A percentile compares a stretch with the other conserved stretches of the same genome.
Conservation (phyloP, 257 asterid genomes). For the Nemophila menziesii region DNA sequence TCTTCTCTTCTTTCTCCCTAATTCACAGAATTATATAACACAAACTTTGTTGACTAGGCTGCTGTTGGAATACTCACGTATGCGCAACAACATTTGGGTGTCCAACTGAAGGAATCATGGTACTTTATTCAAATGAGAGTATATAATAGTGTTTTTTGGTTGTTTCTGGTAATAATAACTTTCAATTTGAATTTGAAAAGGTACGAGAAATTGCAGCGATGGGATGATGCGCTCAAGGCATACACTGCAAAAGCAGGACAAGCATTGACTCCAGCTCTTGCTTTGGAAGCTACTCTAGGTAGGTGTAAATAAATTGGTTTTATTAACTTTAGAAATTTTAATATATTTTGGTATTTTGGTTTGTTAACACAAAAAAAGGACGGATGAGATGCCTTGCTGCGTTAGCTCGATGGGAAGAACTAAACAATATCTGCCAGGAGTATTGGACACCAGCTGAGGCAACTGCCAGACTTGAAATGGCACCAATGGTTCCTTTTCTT, state of each 20-base stretch:
- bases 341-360: no score
- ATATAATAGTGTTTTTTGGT: not conserved
- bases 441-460: slow-evolving; percentile 99
- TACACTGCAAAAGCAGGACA: slow-evolving; percentile 88
- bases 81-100: slow-evolving; percentile 90
- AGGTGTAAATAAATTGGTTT: not conserved
- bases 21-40: no score
- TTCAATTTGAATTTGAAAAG: slow-evolving; percentile 25
- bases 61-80: slow-evolving; percentile 94
- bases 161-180: not conserved
- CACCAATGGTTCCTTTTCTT: slow-evolving; percentile 99
- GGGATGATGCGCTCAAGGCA: slow-evolving; percentile 99
- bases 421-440: slow-evolving; percentile 92
- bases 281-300: slow-evolving; percentile 97
- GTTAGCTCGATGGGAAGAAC: slow-evolving; percentile 99
- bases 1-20: slow-evolving; percentile 13
- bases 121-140: slow-evolving; percentile 10
- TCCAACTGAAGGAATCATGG: slow-evolving; percentile 97
- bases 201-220: slow-evolving; percentile 97
- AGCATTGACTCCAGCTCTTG: slow-evolving; percentile 59
- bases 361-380: slow-evolving; percentile 28
- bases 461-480: slow-evolving; percentile 98
- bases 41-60: slow-evolving; percentile 67
- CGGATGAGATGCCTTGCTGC: slow-evolving; percentile 99
- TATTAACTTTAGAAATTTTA: no score